Conservation (phyloP, 176 grass and related monocot genomes). For the Carex parvula region DNA sequence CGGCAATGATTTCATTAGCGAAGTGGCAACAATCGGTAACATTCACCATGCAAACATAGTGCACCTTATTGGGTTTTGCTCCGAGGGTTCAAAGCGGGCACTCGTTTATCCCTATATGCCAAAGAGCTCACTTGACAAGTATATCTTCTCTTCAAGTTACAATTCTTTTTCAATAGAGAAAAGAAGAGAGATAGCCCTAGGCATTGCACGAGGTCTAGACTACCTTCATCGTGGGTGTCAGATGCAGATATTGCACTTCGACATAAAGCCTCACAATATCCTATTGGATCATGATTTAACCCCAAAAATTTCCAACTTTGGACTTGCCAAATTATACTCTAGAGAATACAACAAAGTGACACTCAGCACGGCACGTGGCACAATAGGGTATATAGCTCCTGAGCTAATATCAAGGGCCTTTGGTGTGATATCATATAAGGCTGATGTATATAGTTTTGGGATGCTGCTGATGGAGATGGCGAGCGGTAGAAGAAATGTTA, state of each 20-base stretch:
- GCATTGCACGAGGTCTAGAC: slow-evolving; percentile 51
- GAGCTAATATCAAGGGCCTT: slow-evolving; percentile 62
- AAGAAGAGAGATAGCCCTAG: slow-evolving; percentile 41
- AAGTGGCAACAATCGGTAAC: slow-evolving; percentile 50
- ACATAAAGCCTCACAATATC: slow-evolving; percentile 74
- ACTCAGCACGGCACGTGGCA: slow-evolving; percentile 51
- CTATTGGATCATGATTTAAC: slow-evolving; percentile 38
- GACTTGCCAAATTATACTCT: slow-evolving; percentile 55
- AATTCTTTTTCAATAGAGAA: slow-evolving; percentile 28
- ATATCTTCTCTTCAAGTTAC: slow-evolving; percentile 31
- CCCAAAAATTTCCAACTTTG: slow-evolving; percentile 63
- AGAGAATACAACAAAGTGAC: slow-evolving; percentile 40
- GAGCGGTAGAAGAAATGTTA: not conserved
- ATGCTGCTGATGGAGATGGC: slow-evolving; percentile 37
- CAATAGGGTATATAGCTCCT: slow-evolving; percentile 73
- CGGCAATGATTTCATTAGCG: slow-evolving; percentile 53
- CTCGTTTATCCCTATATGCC: slow-evolving; percentile 65
- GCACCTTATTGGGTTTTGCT: slow-evolving; percentile 49
- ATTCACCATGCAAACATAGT: slow-evolving; percentile 64
- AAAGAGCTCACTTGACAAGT: slow-evolving; percentile 55
- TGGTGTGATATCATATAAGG: slow-evolving; percentile 41
- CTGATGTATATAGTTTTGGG: slow-evolving; percentile 38
- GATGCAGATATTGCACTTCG: slow-evolving; percentile 73
- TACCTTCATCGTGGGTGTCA: slow-evolving; percentile 61
- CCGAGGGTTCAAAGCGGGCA: slow-evolving; percentile 46